A percentile compares a stretch with the other conserved stretches of the same genome.
phyloP scores from a whole-genome alignment of 495 filamentous ascomycete genomes.

The Pseudomonodictys pantanalensis region DNA sequence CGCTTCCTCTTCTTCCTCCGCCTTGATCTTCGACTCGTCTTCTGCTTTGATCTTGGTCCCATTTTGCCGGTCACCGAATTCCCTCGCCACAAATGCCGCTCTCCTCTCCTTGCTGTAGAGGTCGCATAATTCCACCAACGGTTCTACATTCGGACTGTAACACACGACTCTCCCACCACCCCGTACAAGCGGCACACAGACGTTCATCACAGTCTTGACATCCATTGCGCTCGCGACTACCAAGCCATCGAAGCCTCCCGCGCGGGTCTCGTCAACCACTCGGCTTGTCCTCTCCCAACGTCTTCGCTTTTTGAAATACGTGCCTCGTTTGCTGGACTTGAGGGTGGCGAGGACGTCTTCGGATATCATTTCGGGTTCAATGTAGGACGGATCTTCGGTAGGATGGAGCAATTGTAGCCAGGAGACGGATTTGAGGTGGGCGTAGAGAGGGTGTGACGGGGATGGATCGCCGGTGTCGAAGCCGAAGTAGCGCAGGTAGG shows the following conservation, averaged over 20 bases:
- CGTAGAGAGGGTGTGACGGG: conserved; percentile 72
- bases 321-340: conserved; percentile 74
- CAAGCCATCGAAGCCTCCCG: conserved; percentile 78
- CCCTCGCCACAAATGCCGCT: conserved; percentile 60
- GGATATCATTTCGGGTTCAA: conserved; percentile 54
- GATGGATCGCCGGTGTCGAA: conserved; percentile 69
- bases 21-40: conserved; percentile 14
- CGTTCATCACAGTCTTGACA: conserved; percentile 67
- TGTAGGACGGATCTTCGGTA: conserved; percentile 65
- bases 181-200: conserved; percentile 70
- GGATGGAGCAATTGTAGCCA: conserved; percentile 89
- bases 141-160: conserved; percentile 75
- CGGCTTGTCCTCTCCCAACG: conserved; percentile 67
- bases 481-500: conserved; percentile 79
- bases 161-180: conserved; percentile 84
- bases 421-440: conserved; percentile 75
- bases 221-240: conserved; percentile 79
- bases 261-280: conserved; percentile 68
- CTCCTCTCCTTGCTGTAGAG: conserved; percentile 72
- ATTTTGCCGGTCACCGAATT: conserved; percentile 5
- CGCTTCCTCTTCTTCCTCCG: conserved; percentile 3
- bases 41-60: conserved; percentile 24
- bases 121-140: conserved; percentile 70
- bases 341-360: conserved; percentile 56
- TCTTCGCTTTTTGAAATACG: conserved; percentile 79